Conservation (phyloP, 2,329 filamentous ascomycete species). For the Podosphaera xanthii region DNA sequence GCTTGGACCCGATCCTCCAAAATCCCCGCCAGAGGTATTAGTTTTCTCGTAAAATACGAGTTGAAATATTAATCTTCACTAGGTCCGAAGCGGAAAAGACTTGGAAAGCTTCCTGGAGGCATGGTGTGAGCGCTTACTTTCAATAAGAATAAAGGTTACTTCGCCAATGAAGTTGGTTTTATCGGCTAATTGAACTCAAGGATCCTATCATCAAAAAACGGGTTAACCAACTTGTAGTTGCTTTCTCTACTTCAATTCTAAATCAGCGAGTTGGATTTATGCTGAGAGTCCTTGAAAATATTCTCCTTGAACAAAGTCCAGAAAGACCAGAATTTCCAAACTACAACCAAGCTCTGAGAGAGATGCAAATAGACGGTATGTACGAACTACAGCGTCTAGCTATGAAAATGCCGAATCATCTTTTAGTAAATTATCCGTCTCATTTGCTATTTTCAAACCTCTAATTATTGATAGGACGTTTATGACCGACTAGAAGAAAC, state of each 20-base stretch:
- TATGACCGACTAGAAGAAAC: conserved; percentile 72
- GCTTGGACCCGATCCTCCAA: conserved; percentile 35
- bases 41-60: neutral
- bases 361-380: conserved; percentile 65
- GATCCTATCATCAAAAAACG: conserved; percentile 70
- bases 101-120: conserved; percentile 42
- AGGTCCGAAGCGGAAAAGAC: conserved; percentile 27
- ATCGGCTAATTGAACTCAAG: conserved; percentile 3
- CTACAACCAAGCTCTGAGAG: conserved; percentile 76
- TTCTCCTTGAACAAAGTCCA: conserved; percentile 60
- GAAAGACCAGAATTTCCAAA: conserved; percentile 45
- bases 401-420: conserved; percentile 73
- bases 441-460: neutral
- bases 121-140: conserved; percentile 51
- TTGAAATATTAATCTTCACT: conserved; percentile 2
- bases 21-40: conserved; percentile 22
- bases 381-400: conserved; percentile 75
- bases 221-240: conserved; percentile 59
- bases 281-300: conserved; percentile 73
- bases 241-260: conserved; percentile 61
- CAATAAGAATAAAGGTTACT: conserved; percentile 39
- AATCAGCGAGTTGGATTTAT: conserved; percentile 62
- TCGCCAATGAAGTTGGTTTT: conserved; percentile 14
- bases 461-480: conserved; percentile 29
- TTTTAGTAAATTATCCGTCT: conserved; percentile 26